Base-by-base conservation (phyloP, 352 stramenopile species). In the Pelagophyceae sp. region DNA sequence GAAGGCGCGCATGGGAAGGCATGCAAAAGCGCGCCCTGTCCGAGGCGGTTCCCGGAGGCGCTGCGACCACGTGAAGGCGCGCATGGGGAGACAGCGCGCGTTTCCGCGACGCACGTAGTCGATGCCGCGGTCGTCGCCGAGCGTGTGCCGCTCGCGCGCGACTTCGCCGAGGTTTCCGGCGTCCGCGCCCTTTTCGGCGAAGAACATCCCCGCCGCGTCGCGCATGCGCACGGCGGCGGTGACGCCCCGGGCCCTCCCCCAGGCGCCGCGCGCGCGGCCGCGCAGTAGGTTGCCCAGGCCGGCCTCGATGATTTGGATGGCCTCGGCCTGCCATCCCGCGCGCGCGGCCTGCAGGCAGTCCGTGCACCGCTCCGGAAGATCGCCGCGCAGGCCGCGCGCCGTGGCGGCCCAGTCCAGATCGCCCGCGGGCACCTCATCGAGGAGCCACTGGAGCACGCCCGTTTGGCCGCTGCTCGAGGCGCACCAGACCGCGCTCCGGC, bases 141-240 rank as follows among this genome's bases (percentile, higher is more conserved):
- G 67, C 23, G 25, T 23, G 67, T 74, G 67, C 1, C 25, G 11
- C 67, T 74, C 67, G 67, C 67, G 67, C 35, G 20, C 23, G 17
- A 74, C 31, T 15, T 74, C 67, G 11, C 27, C 67, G 23, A 35
- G 11, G 67, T 31, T 51, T 2, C 11, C 17, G 17, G 11, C 19
- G 35, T 74, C 67, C 11, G 25, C 25, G 2, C 6, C 31, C 17
- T 27, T 20, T 37, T 33, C 35, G 38, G n/a, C 61, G 61, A 74
- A 74, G 38, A 74, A 74, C 35, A 58, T 31, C 17, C 67, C 67
- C 17, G 29, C 37, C 20, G 67, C 67, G 38, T 74, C 67, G 35
- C 67, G 67, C 5, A 74, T 51, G 33, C 67, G 67, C 15, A 74
- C 67, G 35, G 67, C 27, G 35, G 33, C 67, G 20, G 67, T 31